Conservation (phyloP, 495 filamentous ascomycete genomes). For the Aspergillus carlsbadensis region DNA sequence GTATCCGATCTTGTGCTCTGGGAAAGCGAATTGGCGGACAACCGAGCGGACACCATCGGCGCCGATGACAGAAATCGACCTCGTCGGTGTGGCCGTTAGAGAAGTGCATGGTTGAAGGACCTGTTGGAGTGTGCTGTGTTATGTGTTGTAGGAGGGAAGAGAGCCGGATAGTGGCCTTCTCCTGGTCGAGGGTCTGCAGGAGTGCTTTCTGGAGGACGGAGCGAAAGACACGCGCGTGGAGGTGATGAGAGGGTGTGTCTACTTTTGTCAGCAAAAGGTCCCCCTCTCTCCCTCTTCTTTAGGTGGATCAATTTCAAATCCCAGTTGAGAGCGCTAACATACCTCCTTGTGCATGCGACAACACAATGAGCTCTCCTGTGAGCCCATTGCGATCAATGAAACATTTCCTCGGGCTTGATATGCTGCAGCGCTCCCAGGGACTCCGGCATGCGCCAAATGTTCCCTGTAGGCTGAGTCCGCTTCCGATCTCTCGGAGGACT, state of each 20-base stretch:
- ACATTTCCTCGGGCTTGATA: conserved; percentile 20
- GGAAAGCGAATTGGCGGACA: conserved; percentile 25
- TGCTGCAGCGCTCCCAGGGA: conserved; percentile 20
- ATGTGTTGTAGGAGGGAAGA: conserved; percentile 15
- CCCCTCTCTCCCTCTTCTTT: background rate
- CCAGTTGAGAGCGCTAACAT: background rate
- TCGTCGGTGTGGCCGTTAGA: conserved; percentile 21
- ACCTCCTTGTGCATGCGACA: conserved; percentile 15
- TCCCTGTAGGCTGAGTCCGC: conserved; percentile 44
- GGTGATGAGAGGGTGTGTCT: conserved; percentile 16
- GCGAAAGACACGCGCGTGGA: conserved; percentile 21
- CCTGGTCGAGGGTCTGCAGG: conserved; percentile 18
- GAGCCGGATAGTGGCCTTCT: conserved; percentile 14
- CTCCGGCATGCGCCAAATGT: conserved; percentile 30
- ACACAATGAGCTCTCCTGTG: conserved; percentile 20
- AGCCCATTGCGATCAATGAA: conserved; percentile 20
- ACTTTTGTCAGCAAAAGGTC: background rate
- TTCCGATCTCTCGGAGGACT: conserved; percentile 48
- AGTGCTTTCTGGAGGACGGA: conserved; percentile 28
- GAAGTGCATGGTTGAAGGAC: conserved; percentile 16
- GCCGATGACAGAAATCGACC: conserved; percentile 26
- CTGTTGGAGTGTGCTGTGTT: conserved; percentile 1
- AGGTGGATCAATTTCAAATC: no score
- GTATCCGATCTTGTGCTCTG: conserved; percentile 21
- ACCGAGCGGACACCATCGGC: conserved; percentile 29